Base-by-base conservation (phyloP, 2,329 filamentous ascomycete species). In the Lachnum nothofagi region DNA sequence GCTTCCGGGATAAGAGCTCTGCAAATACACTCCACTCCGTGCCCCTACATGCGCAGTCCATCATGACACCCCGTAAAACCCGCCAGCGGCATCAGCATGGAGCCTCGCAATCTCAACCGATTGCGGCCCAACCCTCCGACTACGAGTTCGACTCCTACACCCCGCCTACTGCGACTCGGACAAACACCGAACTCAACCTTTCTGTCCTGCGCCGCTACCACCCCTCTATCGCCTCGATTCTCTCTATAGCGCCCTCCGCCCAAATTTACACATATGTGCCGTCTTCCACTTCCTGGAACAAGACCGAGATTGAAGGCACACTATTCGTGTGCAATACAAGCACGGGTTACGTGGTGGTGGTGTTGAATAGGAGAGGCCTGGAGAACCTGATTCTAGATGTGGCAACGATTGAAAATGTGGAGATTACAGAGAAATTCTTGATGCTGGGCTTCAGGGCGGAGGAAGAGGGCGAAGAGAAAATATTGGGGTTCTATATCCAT, bases 131-230 rank as follows among this genome's bases (percentile, higher is more conserved):
- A 63, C 75, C 69, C 44, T 79, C 73, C 57, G 78, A 72, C 71
- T 79, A 69, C 65, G 75, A 78, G 53, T 75, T 71, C 16, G 73
- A 77, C 12, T 63, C 53, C 48, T 65, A 67, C 43, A 59, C 66
- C 55, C 60, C 67, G 20, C 51, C 64, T 24, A 53, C 52, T 23
- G 72, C 73, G 35, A 72, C 74, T 46, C 66, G 87, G 56, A 84
- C 85, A 54, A 93, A 91, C 67, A 86, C 85, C 47, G 85, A 94
- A 58, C 83, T 97, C 63, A 97, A 97, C 72, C 77, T 95, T 57
- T 76, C 81, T 42, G 91, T 96, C 33, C 77, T 97, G 29, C 83
- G 79, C 51, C 86, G 89, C 58, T 88, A 95, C 70, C 80, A 88
- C 50, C 86, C 89, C 25, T 77, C 80, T 49, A 81, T 96, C 56